These are phyloP conservation scores for Tricholoma matsutake DNA, from an alignment of 768 basidiomycete genomes.

Conservation along the genomic window DNA sequence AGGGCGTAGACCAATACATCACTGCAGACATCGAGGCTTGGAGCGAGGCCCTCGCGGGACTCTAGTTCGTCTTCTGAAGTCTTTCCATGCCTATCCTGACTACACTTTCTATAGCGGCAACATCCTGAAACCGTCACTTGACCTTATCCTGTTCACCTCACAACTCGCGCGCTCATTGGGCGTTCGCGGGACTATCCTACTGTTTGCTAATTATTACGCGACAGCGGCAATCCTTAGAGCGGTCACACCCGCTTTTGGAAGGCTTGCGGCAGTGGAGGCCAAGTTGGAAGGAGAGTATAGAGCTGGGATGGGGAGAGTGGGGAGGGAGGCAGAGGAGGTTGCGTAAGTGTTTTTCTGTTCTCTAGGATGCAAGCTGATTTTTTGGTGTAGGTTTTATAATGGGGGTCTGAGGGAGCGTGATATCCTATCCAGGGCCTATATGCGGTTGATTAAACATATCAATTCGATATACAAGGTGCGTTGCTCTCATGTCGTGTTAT, in stretches of 20 bases:
- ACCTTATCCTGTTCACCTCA: conserved; percentile 87
- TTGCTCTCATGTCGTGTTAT: neutral
- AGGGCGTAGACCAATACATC: conserved; percentile 88
- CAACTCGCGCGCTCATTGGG: conserved; percentile 89
- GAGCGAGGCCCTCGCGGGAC: conserved; percentile 77
- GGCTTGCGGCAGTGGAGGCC: conserved; percentile 84
- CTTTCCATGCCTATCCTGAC: neutral
- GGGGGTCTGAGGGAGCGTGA: conserved; percentile 81
- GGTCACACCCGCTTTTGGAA: conserved; percentile 91
- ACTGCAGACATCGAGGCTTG: conserved; percentile 91
- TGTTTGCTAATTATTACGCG: conserved; percentile 83
- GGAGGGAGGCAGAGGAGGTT: conserved; percentile 88
- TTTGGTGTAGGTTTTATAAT: conserved; percentile 73
- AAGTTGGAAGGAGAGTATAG: conserved; percentile 90
- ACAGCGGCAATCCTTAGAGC: conserved; percentile 80
- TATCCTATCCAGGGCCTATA: conserved; percentile 76
- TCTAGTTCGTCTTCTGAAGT: conserved; percentile 70
- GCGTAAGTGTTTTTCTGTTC: conserved; percentile 51
- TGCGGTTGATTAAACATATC: conserved; percentile 80
- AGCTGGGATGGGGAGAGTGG: conserved; percentile 80
- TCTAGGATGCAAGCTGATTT: neutral
- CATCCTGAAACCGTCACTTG: conserved; percentile 87
- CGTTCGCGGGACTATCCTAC: conserved; percentile 72
- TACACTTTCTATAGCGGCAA: conserved; percentile 62
- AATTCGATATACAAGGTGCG: conserved; percentile 87